Evolutionary conservation across 2,329 filamentous ascomycete genomes (phyloP).

Genomic region (Geosmithia putterillii): DNA sequence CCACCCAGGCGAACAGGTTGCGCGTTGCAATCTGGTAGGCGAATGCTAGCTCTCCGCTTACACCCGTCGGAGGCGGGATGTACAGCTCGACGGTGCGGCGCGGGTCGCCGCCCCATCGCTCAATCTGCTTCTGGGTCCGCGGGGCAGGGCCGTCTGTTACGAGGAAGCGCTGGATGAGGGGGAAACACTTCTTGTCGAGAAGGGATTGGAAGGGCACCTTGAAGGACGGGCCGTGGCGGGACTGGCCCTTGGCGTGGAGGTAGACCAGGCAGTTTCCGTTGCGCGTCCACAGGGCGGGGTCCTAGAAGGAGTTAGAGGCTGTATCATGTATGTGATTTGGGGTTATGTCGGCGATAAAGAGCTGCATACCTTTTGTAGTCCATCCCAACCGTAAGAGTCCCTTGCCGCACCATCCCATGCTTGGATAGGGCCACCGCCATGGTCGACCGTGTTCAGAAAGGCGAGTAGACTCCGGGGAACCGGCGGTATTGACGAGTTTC

Average conservation of each 20-base stretch:
- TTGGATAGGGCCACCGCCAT: slow-evolving; percentile 17
- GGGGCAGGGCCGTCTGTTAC: slow-evolving; percentile 14
- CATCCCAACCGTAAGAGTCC: slow-evolving; percentile 31
- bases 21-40: slow-evolving; percentile 56
- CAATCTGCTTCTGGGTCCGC: slow-evolving; percentile 15
- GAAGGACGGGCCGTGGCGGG: slow-evolving; percentile 54
- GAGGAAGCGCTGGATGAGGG: slow-evolving; percentile 44
- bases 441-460: slow-evolving; percentile 12
- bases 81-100: slow-evolving; percentile 44
- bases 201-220: slow-evolving; percentile 48
- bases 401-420: slow-evolving; percentile 38
- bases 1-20: slow-evolving; percentile 65
- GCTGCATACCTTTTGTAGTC: slow-evolving; percentile 26
- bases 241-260: slow-evolving; percentile 53
- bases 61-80: slow-evolving; percentile 49
- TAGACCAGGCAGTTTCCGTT: slow-evolving; percentile 60
- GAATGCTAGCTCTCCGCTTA: slow-evolving; percentile 41
- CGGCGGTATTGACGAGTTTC: background rate
- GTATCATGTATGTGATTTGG: background rate
- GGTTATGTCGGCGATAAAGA: background rate
- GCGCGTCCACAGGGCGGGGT: slow-evolving; percentile 57
- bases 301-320: slow-evolving; percentile 30
- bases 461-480: slow-evolving; percentile 10
- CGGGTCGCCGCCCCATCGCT: slow-evolving; percentile 17
- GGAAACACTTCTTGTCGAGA: slow-evolving; percentile 43